These are phyloP conservation scores for Debaryomyces singareniensis DNA, from an alignment of 1,139 yeast species.

Conservation along the genomic window DNA sequence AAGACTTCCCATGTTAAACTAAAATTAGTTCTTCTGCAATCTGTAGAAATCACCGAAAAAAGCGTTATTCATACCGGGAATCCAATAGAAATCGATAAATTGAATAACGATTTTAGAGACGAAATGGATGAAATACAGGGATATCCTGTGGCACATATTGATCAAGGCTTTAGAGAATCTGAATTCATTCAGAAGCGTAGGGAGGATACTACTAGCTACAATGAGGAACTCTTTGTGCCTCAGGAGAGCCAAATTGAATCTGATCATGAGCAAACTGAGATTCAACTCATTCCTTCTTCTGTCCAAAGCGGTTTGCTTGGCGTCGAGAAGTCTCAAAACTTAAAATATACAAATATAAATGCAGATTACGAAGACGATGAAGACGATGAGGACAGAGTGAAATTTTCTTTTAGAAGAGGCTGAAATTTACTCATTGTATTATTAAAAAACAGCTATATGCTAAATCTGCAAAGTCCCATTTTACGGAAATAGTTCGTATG, in stretches of 20 bases:
- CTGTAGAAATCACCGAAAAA: too few species aligned
- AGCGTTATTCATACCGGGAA: too few species aligned
- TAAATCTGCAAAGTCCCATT: slow-evolving; percentile 42
- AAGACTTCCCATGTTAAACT: background rate
- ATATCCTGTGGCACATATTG: slow-evolving; percentile 7
- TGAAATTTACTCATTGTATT: background rate
- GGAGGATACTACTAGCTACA: background rate
- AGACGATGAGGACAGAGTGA: slow-evolving; percentile 31
- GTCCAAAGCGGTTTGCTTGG: too few species aligned
- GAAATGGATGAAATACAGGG: slow-evolving; percentile 21
- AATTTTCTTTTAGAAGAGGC: slow-evolving; percentile 25
- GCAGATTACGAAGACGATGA: slow-evolving; percentile 25
- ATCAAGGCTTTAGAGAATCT: slow-evolving; percentile 7
- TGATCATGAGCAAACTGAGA: background rate
- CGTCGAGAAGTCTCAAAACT: too few species aligned
- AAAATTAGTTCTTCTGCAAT: background rate
- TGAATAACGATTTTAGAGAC: slow-evolving; percentile 20
- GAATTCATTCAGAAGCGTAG: background rate
- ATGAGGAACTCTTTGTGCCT: slow-evolving; percentile 6
- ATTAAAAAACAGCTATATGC: slow-evolving; percentile 4
- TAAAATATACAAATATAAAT: too few species aligned
- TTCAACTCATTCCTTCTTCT: too few species aligned
- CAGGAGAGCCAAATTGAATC: slow-evolving; percentile 10
- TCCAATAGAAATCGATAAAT: background rate
- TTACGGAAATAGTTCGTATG: slow-evolving; percentile 45